Evolutionary conservation across 2,329 filamentous ascomycete species (phyloP).

Genomic region (Diaporthe helianthi): DNA sequence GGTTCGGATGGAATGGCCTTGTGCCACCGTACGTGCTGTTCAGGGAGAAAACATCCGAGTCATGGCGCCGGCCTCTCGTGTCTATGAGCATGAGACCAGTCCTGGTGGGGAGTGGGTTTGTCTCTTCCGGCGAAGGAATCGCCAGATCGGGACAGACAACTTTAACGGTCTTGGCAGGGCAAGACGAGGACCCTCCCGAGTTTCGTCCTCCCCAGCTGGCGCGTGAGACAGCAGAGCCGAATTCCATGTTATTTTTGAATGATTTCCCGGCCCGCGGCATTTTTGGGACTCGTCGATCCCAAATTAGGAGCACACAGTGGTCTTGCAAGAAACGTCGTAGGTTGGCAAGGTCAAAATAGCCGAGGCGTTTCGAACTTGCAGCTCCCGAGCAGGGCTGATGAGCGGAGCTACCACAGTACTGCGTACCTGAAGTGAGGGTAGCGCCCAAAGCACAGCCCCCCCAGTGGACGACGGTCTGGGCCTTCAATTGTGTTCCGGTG

Average conservation of each 20-base stretch:
- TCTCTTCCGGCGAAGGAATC: constrained; percentile 6
- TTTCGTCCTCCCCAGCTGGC: not conserved
- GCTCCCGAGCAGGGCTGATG: constrained; percentile 7
- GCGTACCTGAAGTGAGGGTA: too few species aligned
- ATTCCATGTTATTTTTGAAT: not conserved
- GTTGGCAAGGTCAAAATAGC: constrained; percentile 18
- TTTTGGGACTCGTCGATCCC: not conserved
- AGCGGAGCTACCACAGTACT: too few species aligned
- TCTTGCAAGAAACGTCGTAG: constrained; percentile 25
- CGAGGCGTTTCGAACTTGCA: constrained; percentile 21
- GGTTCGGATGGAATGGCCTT: not conserved
- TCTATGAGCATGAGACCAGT: not conserved
- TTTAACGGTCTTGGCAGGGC: constrained; percentile 25
- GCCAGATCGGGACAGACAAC: constrained; percentile 14
- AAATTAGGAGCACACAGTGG: not conserved
- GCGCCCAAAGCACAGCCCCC: constrained; percentile 16
- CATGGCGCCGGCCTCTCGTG: constrained; percentile 20
- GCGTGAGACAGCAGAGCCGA: not conserved
- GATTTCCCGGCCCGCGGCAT: constrained; percentile 4
- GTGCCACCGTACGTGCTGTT: not conserved
- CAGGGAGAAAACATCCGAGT: constrained; percentile 19
- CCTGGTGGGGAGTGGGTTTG: constrained; percentile 9
- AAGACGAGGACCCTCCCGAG: not conserved
- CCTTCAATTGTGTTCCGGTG: not conserved
- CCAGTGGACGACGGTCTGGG: constrained; percentile 13